Conservation (phyloP, 108 stramenopile species). For the Aurantiochytrium sp. region DNA sequence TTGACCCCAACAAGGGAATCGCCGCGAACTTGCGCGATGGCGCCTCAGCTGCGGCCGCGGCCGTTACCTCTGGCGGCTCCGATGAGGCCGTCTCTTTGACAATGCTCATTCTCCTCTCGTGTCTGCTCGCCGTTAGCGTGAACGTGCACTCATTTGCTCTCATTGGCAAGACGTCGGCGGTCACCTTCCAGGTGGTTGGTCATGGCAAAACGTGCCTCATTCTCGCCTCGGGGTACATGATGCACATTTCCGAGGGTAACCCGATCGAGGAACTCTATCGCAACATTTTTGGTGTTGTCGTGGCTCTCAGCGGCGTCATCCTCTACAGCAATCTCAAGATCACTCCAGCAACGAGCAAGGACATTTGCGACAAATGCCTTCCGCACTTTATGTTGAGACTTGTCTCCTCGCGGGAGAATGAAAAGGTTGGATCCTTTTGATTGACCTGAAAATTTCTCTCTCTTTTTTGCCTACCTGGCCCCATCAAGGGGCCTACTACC, state of each 20-base stretch:
- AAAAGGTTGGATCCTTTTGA: background rate
- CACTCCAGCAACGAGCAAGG: background rate
- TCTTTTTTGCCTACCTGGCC: no score
- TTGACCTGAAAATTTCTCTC: background rate
- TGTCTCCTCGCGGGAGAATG: background rate
- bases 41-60: no score
- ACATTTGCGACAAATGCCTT: background rate
- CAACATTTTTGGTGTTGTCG: background rate
- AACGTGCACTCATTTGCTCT: slow-evolving; percentile 8
- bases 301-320: background rate
- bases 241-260: background rate
- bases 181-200: background rate
- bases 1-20: background rate
- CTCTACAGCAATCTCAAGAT: slow-evolving; percentile 10
- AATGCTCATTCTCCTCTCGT: background rate
- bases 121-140: background rate
- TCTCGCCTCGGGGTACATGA: background rate
- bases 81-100: background rate
- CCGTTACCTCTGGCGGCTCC: background rate
- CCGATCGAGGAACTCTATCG: background rate
- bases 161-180: slow-evolving; percentile 5
- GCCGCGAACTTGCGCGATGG: no score
- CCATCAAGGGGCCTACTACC: no score
- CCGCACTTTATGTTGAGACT: background rate
- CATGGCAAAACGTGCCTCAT: slow-evolving; percentile 11